Percentiles rank a stretch among this genome's conserved stretches.
Conservation (phyloP, 352 stramenopile genomes). For the Phytophthora pseudosyringae region DNA sequence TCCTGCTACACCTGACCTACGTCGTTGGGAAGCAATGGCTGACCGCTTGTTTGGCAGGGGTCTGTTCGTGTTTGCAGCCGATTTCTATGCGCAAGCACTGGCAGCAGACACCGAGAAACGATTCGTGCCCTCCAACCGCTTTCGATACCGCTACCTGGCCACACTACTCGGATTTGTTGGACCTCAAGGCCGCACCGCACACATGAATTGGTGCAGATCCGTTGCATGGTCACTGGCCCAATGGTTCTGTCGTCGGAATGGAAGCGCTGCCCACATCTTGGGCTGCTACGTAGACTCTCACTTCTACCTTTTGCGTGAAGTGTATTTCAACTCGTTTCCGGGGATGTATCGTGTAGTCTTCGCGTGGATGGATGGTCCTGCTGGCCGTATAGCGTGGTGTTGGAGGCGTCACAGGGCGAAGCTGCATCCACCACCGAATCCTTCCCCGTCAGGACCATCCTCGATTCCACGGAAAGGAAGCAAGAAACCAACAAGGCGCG, state of each 20-base stretch:
- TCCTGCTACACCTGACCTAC: neutral
- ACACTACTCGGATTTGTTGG: slow-evolving; percentile 37
- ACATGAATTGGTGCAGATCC: slow-evolving; percentile 23
- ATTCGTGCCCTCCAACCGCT: slow-evolving; percentile 18
- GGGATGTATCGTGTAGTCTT: slow-evolving; percentile 47
- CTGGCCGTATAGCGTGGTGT: slow-evolving; percentile 37
- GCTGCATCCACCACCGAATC: neutral
- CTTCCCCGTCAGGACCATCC: neutral
- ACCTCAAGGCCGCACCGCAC: slow-evolving; percentile 4
- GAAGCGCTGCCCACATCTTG: neutral
- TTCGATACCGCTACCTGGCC: slow-evolving; percentile 36
- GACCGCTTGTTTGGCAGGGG: slow-evolving; percentile 37
- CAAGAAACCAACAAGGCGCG: slow-evolving; percentile 8
- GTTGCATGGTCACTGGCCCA: slow-evolving; percentile 43
- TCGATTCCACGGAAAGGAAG: slow-evolving; percentile 5
- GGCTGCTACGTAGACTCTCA: slow-evolving; percentile 28
- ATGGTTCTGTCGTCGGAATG: slow-evolving; percentile 13
- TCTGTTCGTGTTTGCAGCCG: slow-evolving; percentile 48
- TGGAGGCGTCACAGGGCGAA: slow-evolving; percentile 30
- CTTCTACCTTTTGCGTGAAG: slow-evolving; percentile 42
- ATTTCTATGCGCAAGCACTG: slow-evolving; percentile 36
- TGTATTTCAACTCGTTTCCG: slow-evolving; percentile 41
- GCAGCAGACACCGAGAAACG: neutral
- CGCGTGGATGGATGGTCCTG: slow-evolving; percentile 42
- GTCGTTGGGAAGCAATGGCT: slow-evolving; percentile 26